Evolutionary conservation across 2,329 filamentous ascomycete species (phyloP).

Genomic region (Polychaeton citri): DNA sequence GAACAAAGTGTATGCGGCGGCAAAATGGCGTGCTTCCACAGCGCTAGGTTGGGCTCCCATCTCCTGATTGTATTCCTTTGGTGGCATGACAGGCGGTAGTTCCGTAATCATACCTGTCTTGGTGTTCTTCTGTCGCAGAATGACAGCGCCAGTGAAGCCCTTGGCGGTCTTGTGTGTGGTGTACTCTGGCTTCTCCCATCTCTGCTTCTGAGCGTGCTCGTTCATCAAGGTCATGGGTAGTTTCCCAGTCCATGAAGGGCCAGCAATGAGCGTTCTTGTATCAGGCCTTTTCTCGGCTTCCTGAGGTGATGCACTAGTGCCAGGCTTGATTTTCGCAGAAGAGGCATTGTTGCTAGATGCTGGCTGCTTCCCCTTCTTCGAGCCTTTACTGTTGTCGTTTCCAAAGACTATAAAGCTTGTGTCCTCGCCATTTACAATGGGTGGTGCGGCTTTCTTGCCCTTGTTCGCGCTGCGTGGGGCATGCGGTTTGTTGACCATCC

Average conservation of each 20-base stretch:
- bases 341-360: conserved; percentile 5
- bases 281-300: conserved; percentile 44
- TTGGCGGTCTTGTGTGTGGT: conserved; percentile 32
- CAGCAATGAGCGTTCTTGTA: conserved; percentile 70
- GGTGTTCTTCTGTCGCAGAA: conserved; percentile 56
- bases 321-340: conserved; percentile 15
- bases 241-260: conserved; percentile 94
- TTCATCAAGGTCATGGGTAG: conserved; percentile 84
- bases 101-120: conserved; percentile 69
- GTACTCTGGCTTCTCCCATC: conserved; percentile 91
- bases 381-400: conserved; percentile 26
- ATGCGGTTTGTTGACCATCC: conserved; percentile 40
- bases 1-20: conserved; percentile 82
- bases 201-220: conserved; percentile 90
- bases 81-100: conserved; percentile 72
- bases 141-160: conserved; percentile 56
- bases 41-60: conserved; percentile 64
- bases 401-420: conserved; percentile 37
- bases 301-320: conserved; percentile 9
- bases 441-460: conserved; percentile 16
- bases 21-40: conserved; percentile 84
- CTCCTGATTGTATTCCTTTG: conserved; percentile 56
- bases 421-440: conserved; percentile 30
- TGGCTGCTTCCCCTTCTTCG: conserved; percentile 29
- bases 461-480: conserved; percentile 29